These are phyloP conservation scores for Brassica hybrid DNA, from an alignment of 441 rosid species.

Conservation along the genomic window DNA sequence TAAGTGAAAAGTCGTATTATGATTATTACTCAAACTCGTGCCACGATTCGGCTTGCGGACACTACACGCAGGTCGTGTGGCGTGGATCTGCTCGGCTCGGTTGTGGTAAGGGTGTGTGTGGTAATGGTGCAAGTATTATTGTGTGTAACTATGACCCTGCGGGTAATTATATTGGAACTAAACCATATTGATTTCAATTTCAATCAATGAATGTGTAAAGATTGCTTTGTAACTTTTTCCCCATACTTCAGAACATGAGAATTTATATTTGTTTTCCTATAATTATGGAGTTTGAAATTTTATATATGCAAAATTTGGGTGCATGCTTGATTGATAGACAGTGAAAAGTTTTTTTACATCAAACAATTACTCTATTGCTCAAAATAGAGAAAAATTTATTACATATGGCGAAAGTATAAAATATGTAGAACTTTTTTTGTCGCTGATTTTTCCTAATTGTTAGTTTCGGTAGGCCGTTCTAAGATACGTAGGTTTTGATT, in stretches of 20 bases:
- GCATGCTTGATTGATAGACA: not conserved
- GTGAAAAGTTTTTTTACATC: not conserved
- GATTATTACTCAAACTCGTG: slow-evolving; percentile 54
- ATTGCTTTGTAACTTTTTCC: no score
- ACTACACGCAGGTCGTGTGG: slow-evolving; percentile 71
- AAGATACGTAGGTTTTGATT: not conserved
- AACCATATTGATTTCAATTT: slow-evolving; percentile 43
- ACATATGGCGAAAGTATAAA: not conserved
- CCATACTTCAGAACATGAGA: no score
- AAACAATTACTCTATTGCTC: no score
- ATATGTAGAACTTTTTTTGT: not conserved
- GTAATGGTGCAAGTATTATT: slow-evolving; percentile 48
- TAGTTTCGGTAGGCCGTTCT: not conserved
- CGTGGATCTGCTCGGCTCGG: slow-evolving; percentile 48
- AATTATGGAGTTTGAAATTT: not conserved
- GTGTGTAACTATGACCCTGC: slow-evolving; percentile 57
- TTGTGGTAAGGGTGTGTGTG: slow-evolving; percentile 60
- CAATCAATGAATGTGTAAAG: no score
- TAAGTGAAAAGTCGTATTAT: slow-evolving; percentile 51
- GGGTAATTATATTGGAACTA: slow-evolving; percentile 48
- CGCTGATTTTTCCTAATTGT: not conserved
- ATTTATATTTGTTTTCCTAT: not conserved
- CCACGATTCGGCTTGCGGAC: slow-evolving; percentile 48
- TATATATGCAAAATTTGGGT: not conserved
- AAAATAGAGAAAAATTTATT: no score